phyloP scores from a whole-genome alignment of 2,329 filamentous ascomycete genomes.

The Fusarium lyarnte region DNA sequence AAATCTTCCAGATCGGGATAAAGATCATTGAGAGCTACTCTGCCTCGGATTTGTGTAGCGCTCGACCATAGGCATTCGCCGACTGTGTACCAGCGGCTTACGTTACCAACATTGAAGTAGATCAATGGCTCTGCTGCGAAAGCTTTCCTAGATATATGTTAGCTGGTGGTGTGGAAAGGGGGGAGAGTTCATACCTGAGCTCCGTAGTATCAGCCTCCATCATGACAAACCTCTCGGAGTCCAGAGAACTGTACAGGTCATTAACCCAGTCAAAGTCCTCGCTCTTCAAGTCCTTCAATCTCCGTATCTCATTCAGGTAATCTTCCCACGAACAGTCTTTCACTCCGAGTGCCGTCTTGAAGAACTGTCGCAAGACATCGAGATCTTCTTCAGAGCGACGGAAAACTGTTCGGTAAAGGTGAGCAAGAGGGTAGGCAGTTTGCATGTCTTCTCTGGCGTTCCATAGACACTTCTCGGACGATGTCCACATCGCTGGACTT shows the following conservation, averaged over 20 bases:
- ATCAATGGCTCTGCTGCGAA: conserved; percentile 24
- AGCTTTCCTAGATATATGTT: background rate
- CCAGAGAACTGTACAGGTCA: conserved; percentile 10
- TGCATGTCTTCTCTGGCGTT: conserved; percentile 25
- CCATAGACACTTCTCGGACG: conserved; percentile 24
- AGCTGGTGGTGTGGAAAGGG: background rate
- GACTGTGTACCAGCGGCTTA: conserved; percentile 42
- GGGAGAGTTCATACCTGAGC: background rate
- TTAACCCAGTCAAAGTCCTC: conserved; percentile 33
- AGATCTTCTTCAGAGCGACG: conserved; percentile 12
- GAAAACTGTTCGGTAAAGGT: conserved; percentile 25
- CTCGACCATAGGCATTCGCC: conserved; percentile 50
- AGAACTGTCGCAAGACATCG: conserved; percentile 30
- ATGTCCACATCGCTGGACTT: conserved; percentile 13
- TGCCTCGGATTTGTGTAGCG: conserved; percentile 42
- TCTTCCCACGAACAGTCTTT: conserved; percentile 23
- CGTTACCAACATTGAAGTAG: conserved; percentile 4
- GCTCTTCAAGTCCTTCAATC: background rate
- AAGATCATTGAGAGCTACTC: conserved; percentile 38
- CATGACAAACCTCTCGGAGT: background rate
- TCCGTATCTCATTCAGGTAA: conserved; percentile 28
- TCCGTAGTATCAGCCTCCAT: background rate
- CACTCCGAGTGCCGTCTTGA: conserved; percentile 9
- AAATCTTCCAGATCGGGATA: conserved; percentile 45
- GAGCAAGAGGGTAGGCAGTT: conserved; percentile 18